A percentile compares a stretch with the other conserved stretches of the same genome.
Conservation (phyloP, 176 grass and related monocot species). For the Dendrocalamus sinicus region DNA sequence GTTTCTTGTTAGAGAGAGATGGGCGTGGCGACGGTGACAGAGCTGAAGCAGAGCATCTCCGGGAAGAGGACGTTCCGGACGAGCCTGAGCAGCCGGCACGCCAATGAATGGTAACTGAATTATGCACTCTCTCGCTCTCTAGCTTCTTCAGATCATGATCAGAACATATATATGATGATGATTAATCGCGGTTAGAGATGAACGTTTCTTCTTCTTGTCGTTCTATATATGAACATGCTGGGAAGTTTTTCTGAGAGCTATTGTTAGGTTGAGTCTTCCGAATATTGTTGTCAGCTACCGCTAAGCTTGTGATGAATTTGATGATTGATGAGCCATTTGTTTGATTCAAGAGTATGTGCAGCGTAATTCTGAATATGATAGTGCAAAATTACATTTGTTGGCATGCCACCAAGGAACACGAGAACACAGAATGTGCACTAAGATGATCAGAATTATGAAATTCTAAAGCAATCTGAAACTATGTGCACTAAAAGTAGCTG, state of each 20-base stretch:
- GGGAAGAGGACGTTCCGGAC: conserved; percentile 84
- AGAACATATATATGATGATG: not conserved
- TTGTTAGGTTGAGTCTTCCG: not conserved
- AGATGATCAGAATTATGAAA: not conserved
- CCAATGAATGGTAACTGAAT: conserved; percentile 73
- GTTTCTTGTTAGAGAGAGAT: conserved; percentile 48
- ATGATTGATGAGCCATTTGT: not conserved
- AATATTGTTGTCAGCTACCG: not conserved
- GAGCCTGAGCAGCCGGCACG: conserved; percentile 71
- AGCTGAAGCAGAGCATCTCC: conserved; percentile 92
- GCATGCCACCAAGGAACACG: not conserved
- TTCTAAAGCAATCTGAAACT: not conserved
- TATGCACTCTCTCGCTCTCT: not conserved
- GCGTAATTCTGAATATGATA: not conserved
- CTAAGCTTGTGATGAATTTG: not conserved
- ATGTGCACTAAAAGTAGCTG: not conserved
- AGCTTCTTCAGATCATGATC: not conserved
- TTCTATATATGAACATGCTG: not conserved
- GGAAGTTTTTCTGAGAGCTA: not conserved
- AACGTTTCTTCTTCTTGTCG: not conserved
- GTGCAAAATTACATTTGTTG: not conserved
- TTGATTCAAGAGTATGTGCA: not conserved
- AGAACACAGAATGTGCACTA: not conserved
- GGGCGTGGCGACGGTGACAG: conserved; percentile 87
- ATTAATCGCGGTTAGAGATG: not conserved